These are phyloP conservation scores for Amanita subjunquillea DNA, from an alignment of 768 basidiomycete genomes.

Conservation along the genomic window DNA sequence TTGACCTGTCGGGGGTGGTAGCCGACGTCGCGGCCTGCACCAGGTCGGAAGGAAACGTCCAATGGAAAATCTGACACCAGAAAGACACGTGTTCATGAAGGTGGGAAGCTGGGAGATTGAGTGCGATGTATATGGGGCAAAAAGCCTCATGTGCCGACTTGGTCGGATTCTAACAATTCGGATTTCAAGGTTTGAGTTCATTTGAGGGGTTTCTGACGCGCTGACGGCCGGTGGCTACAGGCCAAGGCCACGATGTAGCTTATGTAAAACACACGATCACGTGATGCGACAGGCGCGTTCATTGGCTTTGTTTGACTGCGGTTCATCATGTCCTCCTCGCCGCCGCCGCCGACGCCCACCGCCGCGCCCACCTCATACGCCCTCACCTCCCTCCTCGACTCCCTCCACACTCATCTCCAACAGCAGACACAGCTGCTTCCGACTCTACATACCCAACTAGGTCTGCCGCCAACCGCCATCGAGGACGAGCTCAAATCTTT, in stretches of 20 bases:
- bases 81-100: not conserved
- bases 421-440: conserved; percentile 77
- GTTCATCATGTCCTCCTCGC: conserved; percentile 1
- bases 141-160: not conserved
- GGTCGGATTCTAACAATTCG: not conserved
- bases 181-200: conserved; percentile 1
- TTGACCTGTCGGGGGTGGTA: not conserved
- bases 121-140: not conserved
- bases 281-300: conserved; percentile 8
- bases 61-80: not conserved
- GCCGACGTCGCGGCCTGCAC: not conserved
- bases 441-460: conserved; percentile 75
- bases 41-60: not conserved
- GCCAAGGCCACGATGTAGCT: not conserved
- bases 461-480: conserved; percentile 68
- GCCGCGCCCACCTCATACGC: conserved; percentile 21
- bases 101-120: not conserved
- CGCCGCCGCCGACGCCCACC: conserved; percentile 4
- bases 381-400: conserved; percentile 62
- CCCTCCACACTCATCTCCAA: conserved; percentile 69
- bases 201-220: not conserved
- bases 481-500: conserved; percentile 71
- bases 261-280: conserved; percentile 7
- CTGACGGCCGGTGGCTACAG: not conserved
- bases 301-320: conserved; percentile 5